A percentile compares a stretch with the other conserved stretches of the same genome.
Conservation (phyloP, 2,329 filamentous ascomycete genomes). For the Cordyceps farinosa region DNA sequence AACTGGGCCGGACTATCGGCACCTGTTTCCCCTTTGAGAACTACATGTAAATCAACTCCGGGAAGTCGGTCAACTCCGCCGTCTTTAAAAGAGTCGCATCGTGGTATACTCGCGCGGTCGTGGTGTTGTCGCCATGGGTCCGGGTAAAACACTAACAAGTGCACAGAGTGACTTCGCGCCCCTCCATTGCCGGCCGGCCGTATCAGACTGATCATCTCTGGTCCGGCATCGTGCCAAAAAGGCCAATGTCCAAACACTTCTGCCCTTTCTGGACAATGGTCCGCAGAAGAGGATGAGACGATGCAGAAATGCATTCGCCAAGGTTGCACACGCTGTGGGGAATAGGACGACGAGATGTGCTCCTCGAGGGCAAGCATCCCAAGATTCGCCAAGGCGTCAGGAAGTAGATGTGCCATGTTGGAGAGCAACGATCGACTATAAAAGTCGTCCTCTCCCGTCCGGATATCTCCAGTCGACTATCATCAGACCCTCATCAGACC, state of each 20-base stretch:
- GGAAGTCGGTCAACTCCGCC: background rate
- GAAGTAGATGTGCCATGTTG: too few relatives aligned
- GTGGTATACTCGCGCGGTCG: background rate
- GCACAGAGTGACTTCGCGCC: background rate
- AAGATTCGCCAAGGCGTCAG: background rate
- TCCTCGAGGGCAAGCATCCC: background rate
- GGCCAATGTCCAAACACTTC: background rate
- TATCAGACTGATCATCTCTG: background rate
- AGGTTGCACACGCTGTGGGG: slow-evolving; percentile 3
- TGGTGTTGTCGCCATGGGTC: background rate
- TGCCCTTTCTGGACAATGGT: background rate
- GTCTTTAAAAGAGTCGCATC: background rate
- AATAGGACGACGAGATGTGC: background rate
- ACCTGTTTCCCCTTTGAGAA: slow-evolving; percentile 1
- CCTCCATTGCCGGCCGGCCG: background rate
- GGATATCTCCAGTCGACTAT: background rate
- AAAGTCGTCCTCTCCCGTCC: background rate
- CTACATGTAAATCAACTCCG: background rate
- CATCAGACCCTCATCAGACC: background rate
- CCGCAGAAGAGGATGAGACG: background rate
- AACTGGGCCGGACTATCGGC: slow-evolving; percentile 1
- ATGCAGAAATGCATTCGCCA: background rate
- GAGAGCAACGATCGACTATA: background rate
- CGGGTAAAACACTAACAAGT: background rate
- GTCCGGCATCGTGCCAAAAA: background rate